Conservation (phyloP, 2,329 filamentous ascomycete species). For the Coniochaeta prunicola region DNA sequence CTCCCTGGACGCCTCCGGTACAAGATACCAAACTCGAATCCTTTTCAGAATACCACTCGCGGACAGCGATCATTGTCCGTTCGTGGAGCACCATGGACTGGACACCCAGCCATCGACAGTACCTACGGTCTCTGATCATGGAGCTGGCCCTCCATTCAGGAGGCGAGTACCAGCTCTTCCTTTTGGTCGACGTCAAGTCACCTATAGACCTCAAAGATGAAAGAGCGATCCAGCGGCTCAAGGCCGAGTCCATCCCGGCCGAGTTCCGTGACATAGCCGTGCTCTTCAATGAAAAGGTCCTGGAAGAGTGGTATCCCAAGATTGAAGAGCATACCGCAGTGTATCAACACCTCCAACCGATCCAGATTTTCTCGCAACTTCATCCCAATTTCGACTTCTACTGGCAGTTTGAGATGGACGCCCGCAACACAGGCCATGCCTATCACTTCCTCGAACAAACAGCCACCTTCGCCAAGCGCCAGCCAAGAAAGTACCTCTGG, state of each 20-base stretch:
- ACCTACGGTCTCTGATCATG: constrained; percentile 67
- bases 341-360: constrained; percentile 58
- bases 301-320: constrained; percentile 68
- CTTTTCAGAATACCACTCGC: neutral
- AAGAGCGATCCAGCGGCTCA: constrained; percentile 48
- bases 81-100: constrained; percentile 69
- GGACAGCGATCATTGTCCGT: constrained; percentile 44
- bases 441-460: constrained; percentile 68
- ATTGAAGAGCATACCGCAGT: constrained; percentile 49
- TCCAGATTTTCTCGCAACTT: constrained; percentile 66
- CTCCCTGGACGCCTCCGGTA: neutral
- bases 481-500: constrained; percentile 66
- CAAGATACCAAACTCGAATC: neutral
- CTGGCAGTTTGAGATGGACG: constrained; percentile 84
- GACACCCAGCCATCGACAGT: constrained; percentile 68
- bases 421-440: constrained; percentile 69
- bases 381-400: constrained; percentile 73
- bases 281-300: constrained; percentile 66
- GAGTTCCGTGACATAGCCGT: constrained; percentile 58
- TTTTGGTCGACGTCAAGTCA: constrained; percentile 69
- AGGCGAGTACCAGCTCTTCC: constrained; percentile 71
- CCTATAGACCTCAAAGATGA: constrained; percentile 48
- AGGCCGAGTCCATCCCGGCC: constrained; percentile 30
- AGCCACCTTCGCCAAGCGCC: constrained; percentile 53
- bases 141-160: constrained; percentile 69